Base-by-base conservation (phyloP, 805 yeast species). In the Cyberlindnera samutprakarnensis region DNA sequence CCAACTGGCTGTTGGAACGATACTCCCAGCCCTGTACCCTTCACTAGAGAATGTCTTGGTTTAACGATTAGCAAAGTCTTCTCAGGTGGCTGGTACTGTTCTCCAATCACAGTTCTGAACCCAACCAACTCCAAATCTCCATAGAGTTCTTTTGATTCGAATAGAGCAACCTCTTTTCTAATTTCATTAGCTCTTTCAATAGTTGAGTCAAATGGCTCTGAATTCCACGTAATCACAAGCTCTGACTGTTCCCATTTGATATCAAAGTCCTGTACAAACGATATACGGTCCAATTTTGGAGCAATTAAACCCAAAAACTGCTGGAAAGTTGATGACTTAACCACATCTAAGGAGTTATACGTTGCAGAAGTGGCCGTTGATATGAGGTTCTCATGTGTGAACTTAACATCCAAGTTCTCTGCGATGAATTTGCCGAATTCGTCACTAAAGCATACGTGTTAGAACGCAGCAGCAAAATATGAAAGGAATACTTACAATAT, bases 1-100 rank as follows among this genome's bases (percentile, higher is more conserved):
- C 67, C 66, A 8, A 51, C 38, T 9, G 67, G 67, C 24, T 43
- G 14, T 6, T 28, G 11, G 6, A 44, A 36, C 17, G 28, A 23
- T 13, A 51, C 35, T 3, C 39, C 25, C 2, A 56, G 16, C n/a
- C n/a, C n/a, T 7, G 20, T 11, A 7, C 31, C 16, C 7, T 26
- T 20, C 3, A 18, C 5, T 9, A 34, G 33, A 9, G 19, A 8
- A 27, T 50, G 55, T 23, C 54, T 48, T 7, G 47, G 42, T 23
- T 47, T 49, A 7, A 41, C 41, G 20, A 43, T 47, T 3, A 49
- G 26, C 9, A 51, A 19, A 0, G 54, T 44, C 28, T 46, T 42
- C 4, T 46, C 40, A 9, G 55, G 54, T 9, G 47, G 43, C 1
- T 30, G 11, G 11, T 43, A 28, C 11, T 44, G 42, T 9, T 40